Percentiles rank a stretch among this genome's conserved stretches.
Conservation (phyloP, 225 moss, liverwort and hornwort species). For the Polytrichum formosum region DNA sequence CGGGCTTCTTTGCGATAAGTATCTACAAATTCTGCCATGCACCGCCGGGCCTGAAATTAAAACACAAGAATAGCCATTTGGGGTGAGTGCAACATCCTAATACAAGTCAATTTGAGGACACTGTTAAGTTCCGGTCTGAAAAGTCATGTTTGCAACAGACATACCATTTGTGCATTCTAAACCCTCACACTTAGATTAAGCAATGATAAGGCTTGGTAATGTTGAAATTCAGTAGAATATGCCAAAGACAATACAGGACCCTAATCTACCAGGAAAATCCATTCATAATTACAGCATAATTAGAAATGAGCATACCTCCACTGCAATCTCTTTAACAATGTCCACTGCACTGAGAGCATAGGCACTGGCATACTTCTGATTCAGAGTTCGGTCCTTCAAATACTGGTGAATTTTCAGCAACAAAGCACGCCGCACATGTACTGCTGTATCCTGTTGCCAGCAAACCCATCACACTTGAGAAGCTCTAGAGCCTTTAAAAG, state of each 20-base stretch:
- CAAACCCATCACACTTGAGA: conserved; percentile 2
- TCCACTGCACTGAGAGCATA: conserved; percentile 83
- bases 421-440: conserved; percentile 70
- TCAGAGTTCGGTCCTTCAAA: conserved; percentile 73
- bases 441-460: conserved; percentile 61
- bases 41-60: conserved; percentile 60
- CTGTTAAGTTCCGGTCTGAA: no score
- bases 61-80: no score
- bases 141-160: no score
- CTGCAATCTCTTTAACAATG: conserved; percentile 58
- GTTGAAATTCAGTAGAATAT: no score
- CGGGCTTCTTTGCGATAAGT: conserved; percentile 75
- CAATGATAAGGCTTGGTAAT: no score
- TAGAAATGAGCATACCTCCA: conserved; percentile 45
- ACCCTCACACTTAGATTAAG: no score
- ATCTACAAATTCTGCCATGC: conserved; percentile 67
- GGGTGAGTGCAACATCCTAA: no score
- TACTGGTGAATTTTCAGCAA: conserved; percentile 76
- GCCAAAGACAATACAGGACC: no score
- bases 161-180: no score
- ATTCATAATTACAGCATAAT: neutral
- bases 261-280: no score
- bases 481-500: no score
- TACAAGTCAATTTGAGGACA: no score
- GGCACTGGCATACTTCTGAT: conserved; percentile 80